These are phyloP conservation scores for Diospyros kaki DNA, from an alignment of 148 eudicot species.

Conservation along the genomic window DNA sequence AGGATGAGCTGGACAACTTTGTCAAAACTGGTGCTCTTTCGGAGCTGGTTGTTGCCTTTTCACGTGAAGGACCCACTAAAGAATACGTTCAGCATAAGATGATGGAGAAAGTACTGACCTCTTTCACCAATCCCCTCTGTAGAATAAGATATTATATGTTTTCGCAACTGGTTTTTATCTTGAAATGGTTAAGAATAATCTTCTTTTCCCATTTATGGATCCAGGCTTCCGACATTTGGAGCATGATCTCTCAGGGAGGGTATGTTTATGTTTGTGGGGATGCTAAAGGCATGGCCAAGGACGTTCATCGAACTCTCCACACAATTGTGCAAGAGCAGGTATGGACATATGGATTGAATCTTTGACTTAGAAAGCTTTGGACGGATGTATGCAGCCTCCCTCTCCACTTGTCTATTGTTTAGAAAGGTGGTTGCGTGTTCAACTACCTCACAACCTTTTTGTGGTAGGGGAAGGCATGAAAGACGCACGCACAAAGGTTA, in stretches of 20 bases:
- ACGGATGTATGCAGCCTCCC: background rate
- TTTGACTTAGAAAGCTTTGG: background rate
- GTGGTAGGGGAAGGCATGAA: background rate
- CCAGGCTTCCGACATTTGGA: constrained; percentile 47
- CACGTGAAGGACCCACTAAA: constrained; percentile 88
- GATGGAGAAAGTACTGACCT: constrained; percentile 57
- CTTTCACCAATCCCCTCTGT: background rate
- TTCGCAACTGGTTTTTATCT: background rate
- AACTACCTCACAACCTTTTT: constrained; percentile 5
- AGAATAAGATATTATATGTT: background rate
- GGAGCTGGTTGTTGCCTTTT: constrained; percentile 84
- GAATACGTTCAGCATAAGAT: constrained; percentile 96
- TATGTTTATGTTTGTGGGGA: constrained; percentile 93
- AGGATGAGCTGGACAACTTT: constrained; percentile 72
- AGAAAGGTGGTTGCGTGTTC: background rate
- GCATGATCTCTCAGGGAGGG: constrained; percentile 71
- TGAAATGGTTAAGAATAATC: background rate
- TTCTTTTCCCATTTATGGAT: background rate
- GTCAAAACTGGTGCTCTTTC: constrained; percentile 71
- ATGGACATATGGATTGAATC: constrained; percentile 2
- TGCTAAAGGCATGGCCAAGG: constrained; percentile 99
- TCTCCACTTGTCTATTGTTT: background rate
- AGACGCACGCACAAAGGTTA: background rate
- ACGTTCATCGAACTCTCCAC: constrained; percentile 91
- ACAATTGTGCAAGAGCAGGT: constrained; percentile 94